Evolutionary conservation across 768 basidiomycete species (phyloP), one percentile per base, ranked within the genome.

Genomic region (Pisolithus orientalis): DNA sequence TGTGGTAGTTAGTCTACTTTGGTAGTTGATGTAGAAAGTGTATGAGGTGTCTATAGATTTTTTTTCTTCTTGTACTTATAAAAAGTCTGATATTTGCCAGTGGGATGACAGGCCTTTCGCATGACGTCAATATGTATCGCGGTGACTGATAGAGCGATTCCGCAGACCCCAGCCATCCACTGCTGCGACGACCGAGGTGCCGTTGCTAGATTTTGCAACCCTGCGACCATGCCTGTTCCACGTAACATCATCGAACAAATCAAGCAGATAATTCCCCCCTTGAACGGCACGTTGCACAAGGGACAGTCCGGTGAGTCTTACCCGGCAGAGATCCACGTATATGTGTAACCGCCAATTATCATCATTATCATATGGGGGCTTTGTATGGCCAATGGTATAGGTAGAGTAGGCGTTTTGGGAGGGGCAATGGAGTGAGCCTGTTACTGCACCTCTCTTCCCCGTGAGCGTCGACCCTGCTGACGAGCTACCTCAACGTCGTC

Each of bases 331-430:
- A 13, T 14, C 8, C 40, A 28, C 44, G 39, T 16, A 34, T 32
- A 47, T 52, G 49, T 31, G 48, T 42, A 32, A 3, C 31, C 9
- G 31, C 31, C 31, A 11, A 32, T 32, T 32, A 34, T 34, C 13
- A 34, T 34, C 34, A 34, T 34, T 5, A 34, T 34, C 34, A 34
- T 34, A 34, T 34, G 11, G 34, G 13, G 34, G 11, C 13, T 34
- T 5, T 13, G 11, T 34, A 14, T 14, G 31, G 31, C 10, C 31
- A 32, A 32, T 10, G 31, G 13, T 34, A 17, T 60, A 83, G 93
- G 95, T 37, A 80, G 95, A 39, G 87, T 98, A 17, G 95, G 91
- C 50, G 90, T 99, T 10, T 76, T 99, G 14, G 95, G 95, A 54
- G 95, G 95, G 29, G 92, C 93, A 37, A 73, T 87, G 57, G 95